phyloP scores from a whole-genome alignment of 2,329 filamentous ascomycete genomes.

The Aspergillus japonicus region DNA sequence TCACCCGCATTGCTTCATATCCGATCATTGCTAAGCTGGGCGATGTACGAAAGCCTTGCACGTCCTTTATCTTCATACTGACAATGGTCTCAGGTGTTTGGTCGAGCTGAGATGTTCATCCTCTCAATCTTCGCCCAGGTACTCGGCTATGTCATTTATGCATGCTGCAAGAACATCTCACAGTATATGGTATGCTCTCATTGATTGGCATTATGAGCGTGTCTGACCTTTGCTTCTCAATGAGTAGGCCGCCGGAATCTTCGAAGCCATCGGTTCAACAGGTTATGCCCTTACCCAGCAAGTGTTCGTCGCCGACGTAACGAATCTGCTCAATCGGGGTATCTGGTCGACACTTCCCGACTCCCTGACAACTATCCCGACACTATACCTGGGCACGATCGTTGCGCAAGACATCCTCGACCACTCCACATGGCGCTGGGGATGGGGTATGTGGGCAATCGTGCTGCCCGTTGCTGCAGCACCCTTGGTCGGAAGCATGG shows the following conservation, averaged over 20 bases:
- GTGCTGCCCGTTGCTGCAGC: conserved; percentile 37
- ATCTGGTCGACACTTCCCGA: conserved; percentile 60
- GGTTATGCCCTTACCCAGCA: conserved; percentile 62
- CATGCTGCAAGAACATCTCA: conserved; percentile 53
- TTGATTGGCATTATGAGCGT: conserved; percentile 26
- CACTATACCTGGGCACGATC: conserved; percentile 57
- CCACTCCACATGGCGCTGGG: conserved; percentile 45
- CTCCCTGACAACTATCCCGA: conserved; percentile 48
- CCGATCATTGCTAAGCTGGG: conserved; percentile 28
- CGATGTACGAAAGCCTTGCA: conserved; percentile 13
- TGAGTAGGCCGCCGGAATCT: conserved; percentile 46
- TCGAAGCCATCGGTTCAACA: conserved; percentile 61
- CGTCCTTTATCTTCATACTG: not conserved
- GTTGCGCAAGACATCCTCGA: conserved; percentile 38
- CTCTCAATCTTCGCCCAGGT: conserved; percentile 56
- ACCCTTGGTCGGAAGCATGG: conserved; percentile 34
- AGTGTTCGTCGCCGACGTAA: conserved; percentile 65
- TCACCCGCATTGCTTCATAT: conserved; percentile 26
- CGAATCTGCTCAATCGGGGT: conserved; percentile 59
- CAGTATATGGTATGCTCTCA: conserved; percentile 34
- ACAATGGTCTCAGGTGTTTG: conserved; percentile 48
- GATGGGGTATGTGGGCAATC: conserved; percentile 45
- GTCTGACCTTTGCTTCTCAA: not conserved
- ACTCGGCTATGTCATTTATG: conserved; percentile 59
- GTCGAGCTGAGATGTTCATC: conserved; percentile 59